Evolutionary conservation across 2,329 filamentous ascomycete genomes (phyloP).

Genomic region (Acarospora socialis): DNA sequence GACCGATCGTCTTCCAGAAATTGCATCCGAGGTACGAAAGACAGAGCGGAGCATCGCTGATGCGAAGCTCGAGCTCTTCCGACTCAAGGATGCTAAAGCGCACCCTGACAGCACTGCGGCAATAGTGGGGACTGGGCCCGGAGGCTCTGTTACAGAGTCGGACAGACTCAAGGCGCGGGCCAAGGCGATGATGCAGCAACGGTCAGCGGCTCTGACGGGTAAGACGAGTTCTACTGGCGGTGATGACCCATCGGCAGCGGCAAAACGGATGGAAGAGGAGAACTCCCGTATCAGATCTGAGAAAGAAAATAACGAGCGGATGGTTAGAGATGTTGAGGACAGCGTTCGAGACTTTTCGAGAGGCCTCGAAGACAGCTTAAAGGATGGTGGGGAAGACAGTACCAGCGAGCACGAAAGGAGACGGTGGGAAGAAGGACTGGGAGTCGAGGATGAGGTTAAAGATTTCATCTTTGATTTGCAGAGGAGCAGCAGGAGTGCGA

Average conservation of each 20-base stretch:
- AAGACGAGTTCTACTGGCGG: slow-evolving; percentile 55
- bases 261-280: slow-evolving; percentile 80
- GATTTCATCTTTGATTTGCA: slow-evolving; percentile 98
- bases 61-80: slow-evolving; percentile 80
- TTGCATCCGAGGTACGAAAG: slow-evolving; percentile 81
- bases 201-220: slow-evolving; percentile 81
- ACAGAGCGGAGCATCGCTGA: slow-evolving; percentile 90
- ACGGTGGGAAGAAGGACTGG: slow-evolving; percentile 89
- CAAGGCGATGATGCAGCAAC: slow-evolving; percentile 97
- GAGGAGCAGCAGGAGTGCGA: slow-evolving; percentile 64
- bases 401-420: slow-evolving; percentile 79
- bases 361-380: slow-evolving; percentile 74
- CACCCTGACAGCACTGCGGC: slow-evolving; percentile 66
- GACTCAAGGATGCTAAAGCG: slow-evolving; percentile 81
- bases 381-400: slow-evolving; percentile 61
- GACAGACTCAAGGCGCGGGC: slow-evolving; percentile 90
- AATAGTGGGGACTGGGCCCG: slow-evolving; percentile 85
- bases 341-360: slow-evolving; percentile 79
- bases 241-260: slow-evolving; percentile 62
- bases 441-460: slow-evolving; percentile 90
- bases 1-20: slow-evolving; percentile 77
- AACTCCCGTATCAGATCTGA: slow-evolving; percentile 67
- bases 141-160: slow-evolving; percentile 78
- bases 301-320: slow-evolving; percentile 84
- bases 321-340: slow-evolving; percentile 94